Base-by-base conservation (phyloP, 805 yeast genomes). In the Candida cerambycidarum region DNA sequence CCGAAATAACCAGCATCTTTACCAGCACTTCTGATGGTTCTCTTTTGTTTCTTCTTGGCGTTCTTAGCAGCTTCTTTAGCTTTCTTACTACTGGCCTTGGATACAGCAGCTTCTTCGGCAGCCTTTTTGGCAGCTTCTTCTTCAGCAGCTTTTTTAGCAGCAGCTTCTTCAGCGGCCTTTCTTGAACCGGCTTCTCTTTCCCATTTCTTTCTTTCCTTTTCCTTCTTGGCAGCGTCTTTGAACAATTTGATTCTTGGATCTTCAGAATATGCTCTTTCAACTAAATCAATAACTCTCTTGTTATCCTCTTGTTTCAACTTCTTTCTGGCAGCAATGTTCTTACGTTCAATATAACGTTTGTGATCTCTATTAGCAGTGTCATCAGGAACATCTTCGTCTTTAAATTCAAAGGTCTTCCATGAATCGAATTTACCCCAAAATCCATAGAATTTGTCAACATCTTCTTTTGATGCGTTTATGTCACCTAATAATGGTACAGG, bases 331-430 rank as follows among this genome's bases (percentile, higher is more conserved):
- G 96, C 89, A 69, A 87, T 81, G 78, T 93, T 93, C 79, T 93
- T 93, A 78, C 92, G 89, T 75, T 93, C 99, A 56, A 90, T 84
- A 77, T 89, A 87, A 75, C 99, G 95, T 78, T 93, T 93, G 81
- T 93, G 96, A 68, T 93, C 99, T 79, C 99, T 89, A 83, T 93
- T 93, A 48, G 96, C 86, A 44, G 97, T 87, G 71, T 93, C 99
- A 75, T 93, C 99, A 56, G 99, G 99, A 60, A 90, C 97, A 63
- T 93, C 99, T 76, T 93, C 99, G 64, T 93, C 99, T 67, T 89
- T 80, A 75, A 90, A 93, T 74, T 93, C 99, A 63, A 93, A 93
- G 37, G 96, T 77, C 77, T 96, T 87, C 99, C 99, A 93, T 15
- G 98, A 92, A 67, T 93, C 98, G 55, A 93, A 88, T 64, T 85